These are phyloP conservation scores for Penicillium sclerotiorum DNA, from an alignment of 2,329 filamentous ascomycete genomes.

Conservation along the genomic window DNA sequence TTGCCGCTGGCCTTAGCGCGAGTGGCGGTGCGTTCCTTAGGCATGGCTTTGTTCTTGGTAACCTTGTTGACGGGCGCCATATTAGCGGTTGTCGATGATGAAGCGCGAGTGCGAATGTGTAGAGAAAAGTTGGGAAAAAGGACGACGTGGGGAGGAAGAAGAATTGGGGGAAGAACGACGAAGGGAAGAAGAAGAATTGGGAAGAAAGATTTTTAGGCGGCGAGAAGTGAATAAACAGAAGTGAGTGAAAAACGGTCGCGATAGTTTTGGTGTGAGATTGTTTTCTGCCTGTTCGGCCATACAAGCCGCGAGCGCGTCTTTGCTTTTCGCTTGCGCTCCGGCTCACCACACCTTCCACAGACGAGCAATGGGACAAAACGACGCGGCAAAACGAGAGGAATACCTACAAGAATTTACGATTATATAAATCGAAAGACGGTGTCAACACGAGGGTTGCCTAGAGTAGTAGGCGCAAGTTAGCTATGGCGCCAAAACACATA, in stretches of 20 bases:
- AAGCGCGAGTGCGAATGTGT: no score
- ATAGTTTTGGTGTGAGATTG: no score
- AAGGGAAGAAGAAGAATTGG: not conserved
- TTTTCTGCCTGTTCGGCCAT: no score
- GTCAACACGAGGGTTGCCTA: not conserved
- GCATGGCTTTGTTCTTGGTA: conserved; percentile 46
- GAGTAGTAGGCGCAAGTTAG: conserved; percentile 12
- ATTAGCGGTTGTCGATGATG: not conserved
- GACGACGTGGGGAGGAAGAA: not conserved
- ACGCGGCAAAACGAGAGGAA: not conserved
- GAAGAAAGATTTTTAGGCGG: not conserved
- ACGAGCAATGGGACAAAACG: not conserved
- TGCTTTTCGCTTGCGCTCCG: no score
- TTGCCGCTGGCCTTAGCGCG: conserved; percentile 54
- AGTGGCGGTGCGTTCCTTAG: conserved; percentile 68
- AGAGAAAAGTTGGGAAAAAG: not conserved
- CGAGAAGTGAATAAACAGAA: no score
- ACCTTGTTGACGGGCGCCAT: not conserved
- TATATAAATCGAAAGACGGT: not conserved
- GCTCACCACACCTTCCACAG: not conserved
- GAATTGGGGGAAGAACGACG: no score
- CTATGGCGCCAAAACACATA: conserved; percentile 3
- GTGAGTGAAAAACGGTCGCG: no score
- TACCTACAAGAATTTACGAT: not conserved
- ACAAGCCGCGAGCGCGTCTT: no score